phyloP scores from a whole-genome alignment of 306 rosid species.

The Cucurbita maxima region DNA sequence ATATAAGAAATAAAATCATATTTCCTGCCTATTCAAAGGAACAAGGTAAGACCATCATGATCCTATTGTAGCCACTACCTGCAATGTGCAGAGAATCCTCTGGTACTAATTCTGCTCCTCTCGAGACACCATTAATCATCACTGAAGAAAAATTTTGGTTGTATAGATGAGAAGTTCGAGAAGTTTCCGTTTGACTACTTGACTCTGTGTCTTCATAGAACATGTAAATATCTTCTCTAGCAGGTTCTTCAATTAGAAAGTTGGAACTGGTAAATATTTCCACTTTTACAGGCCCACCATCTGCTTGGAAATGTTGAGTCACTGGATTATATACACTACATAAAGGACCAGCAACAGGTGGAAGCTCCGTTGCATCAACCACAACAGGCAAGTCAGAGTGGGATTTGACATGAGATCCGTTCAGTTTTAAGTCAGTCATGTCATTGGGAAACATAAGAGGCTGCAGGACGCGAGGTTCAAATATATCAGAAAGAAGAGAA shows the following conservation, averaged over 20 bases:
- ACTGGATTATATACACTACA: slow-evolving; percentile 15
- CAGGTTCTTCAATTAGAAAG: slow-evolving; percentile 31
- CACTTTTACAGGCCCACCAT: slow-evolving; percentile 17
- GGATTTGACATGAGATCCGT: slow-evolving; percentile 33
- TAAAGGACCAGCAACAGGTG: slow-evolving; percentile 15
- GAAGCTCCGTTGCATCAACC: slow-evolving; percentile 12
- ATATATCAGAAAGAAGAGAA: slow-evolving; percentile 23
- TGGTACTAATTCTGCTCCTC: slow-evolving; percentile 18
- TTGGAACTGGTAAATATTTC: slow-evolving; percentile 15
- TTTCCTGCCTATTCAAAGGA: neutral
- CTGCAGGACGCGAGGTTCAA: slow-evolving; percentile 32
- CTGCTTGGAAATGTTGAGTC: slow-evolving; percentile 18
- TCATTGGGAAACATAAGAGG: slow-evolving; percentile 33
- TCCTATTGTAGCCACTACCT: slow-evolving; percentile 33
- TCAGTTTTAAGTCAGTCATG: slow-evolving; percentile 30
- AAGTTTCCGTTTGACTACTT: slow-evolving; percentile 21
- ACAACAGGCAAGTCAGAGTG: slow-evolving; percentile 25
- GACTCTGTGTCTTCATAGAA: slow-evolving; percentile 43
- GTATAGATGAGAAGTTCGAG: slow-evolving; percentile 21
- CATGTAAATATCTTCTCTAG: slow-evolving; percentile 64
- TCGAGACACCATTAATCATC: slow-evolving; percentile 12
- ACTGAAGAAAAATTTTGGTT: slow-evolving; percentile 22
- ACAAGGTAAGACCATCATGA: slow-evolving; percentile 5
- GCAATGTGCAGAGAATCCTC: slow-evolving; percentile 21
- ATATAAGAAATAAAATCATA: neutral